Percentiles rank a stretch among this genome's conserved stretches.
Conservation (phyloP, 805 yeast genomes). For the Candida maesae region DNA sequence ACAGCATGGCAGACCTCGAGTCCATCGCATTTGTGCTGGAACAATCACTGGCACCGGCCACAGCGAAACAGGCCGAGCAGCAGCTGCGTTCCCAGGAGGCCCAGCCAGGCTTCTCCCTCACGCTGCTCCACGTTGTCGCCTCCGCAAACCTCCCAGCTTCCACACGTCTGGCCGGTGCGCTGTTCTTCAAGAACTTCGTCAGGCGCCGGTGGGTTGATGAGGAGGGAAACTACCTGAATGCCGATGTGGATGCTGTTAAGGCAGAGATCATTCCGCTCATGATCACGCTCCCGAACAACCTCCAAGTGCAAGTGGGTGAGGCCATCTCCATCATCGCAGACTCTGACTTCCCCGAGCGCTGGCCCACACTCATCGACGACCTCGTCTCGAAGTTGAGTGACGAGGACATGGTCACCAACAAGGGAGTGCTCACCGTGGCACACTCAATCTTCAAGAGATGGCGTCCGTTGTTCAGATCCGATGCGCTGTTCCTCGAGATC, state of each 20-base stretch:
- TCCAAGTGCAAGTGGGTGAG: conserved; percentile 94
- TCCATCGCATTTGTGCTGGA: conserved; percentile 52
- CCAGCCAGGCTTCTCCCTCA: conserved; percentile 70
- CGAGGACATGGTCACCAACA: conserved; percentile 68
- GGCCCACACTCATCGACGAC: conserved; percentile 77
- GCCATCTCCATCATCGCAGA: conserved; percentile 91
- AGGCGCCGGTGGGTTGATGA: conserved; percentile 88
- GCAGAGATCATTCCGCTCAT: conserved; percentile 77
- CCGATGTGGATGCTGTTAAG: conserved; percentile 71
- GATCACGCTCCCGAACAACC: conserved; percentile 72
- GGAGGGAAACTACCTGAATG: conserved; percentile 71
- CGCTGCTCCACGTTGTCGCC: conserved; percentile 74
- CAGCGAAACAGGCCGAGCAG: conserved; percentile 65
- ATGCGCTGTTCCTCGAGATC: conserved; percentile 84
- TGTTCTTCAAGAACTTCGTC: conserved; percentile 85
- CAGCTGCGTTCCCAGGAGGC: conserved; percentile 59
- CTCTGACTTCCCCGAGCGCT: conserved; percentile 87
- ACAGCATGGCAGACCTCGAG: conserved; percentile 44
- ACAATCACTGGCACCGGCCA: conserved; percentile 60
- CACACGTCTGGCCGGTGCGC: conserved; percentile 80
- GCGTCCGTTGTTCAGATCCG: conserved; percentile 92
- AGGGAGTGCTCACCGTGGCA: conserved; percentile 86
- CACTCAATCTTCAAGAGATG: conserved; percentile 95
- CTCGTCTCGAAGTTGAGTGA: conserved; percentile 61
- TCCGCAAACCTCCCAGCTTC: conserved; percentile 47